Evolutionary conservation across 441 rosid genomes (phyloP).

Genomic region (Metrosideros polymorpha): DNA sequence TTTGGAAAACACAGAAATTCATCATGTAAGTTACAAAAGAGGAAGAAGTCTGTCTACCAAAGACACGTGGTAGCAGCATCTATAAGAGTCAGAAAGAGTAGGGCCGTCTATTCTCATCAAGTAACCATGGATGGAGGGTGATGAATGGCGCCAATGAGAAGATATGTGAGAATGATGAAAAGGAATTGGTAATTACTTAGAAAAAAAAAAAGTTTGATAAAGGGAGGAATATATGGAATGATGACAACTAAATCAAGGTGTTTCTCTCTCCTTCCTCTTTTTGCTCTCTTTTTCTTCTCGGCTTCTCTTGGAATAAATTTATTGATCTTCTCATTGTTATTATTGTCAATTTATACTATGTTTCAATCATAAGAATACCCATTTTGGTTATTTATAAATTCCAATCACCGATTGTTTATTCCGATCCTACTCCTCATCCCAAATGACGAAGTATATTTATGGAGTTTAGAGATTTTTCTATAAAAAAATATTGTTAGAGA

Average conservation of each 20-base stretch:
- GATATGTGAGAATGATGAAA: not conserved
- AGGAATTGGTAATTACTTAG: not conserved
- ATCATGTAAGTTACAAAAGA: not conserved
- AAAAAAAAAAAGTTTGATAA: not conserved
- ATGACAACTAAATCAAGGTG: not conserved
- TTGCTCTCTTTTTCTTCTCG: not conserved
- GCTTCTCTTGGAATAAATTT: not conserved
- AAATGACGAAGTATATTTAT: too few relatives aligned
- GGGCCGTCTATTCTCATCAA: not conserved
- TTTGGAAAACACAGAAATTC: not conserved
- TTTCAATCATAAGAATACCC: not conserved
- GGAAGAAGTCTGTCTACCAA: not conserved
- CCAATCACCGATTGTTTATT: not conserved
- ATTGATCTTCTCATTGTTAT: not conserved
- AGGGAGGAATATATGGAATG: not conserved
- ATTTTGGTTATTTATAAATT: not conserved
- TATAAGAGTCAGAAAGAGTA: not conserved
- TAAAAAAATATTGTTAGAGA: too few relatives aligned
- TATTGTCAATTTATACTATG: not conserved
- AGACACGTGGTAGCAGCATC: not conserved
- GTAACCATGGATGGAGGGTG: not conserved
- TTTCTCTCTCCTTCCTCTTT: not conserved
- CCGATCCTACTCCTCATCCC: fast-evolving
- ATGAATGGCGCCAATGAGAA: not conserved
- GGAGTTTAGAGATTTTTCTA: too few relatives aligned